Evolutionary conservation across 257 asterid genomes (phyloP).

Genomic region (Oldenlandia corymbosa): DNA sequence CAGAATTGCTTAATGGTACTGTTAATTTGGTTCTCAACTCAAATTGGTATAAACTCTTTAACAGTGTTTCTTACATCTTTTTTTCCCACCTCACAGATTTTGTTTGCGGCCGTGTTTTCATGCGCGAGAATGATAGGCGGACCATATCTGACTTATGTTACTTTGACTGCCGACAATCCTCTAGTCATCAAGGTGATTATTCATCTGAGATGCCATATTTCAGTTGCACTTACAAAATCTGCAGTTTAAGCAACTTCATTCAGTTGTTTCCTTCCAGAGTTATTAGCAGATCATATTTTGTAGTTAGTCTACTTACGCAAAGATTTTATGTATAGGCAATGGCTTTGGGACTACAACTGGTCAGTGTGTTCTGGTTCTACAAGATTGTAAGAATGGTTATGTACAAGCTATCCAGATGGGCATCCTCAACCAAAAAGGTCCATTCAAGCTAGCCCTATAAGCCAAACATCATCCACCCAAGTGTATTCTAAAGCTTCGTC

Average conservation of each 20-base stretch:
- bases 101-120: constrained; percentile 63
- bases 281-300: too few relatives aligned
- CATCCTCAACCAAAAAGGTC: constrained; percentile 19
- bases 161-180: constrained; percentile 64
- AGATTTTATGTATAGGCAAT: constrained; percentile 55
- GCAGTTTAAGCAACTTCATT: too few relatives aligned
- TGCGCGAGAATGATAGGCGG: constrained; percentile 83
- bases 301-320: too few relatives aligned
- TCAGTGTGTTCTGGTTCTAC: constrained; percentile 87
- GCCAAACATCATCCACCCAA: too few relatives aligned
- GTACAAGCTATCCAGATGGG: constrained; percentile 48
- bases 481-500: too few relatives aligned
- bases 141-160: constrained; percentile 65
- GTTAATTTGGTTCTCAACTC: too few relatives aligned
- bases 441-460: constrained; percentile 22
- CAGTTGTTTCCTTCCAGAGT: too few relatives aligned
- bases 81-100: too few relatives aligned
- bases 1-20: too few relatives aligned
- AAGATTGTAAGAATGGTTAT: constrained; percentile 69
- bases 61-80: not conserved
- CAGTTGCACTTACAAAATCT: too few relatives aligned
- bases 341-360: constrained; percentile 79
- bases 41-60: not conserved
- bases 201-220: too few relatives aligned
- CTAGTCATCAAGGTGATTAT: constrained; percentile 65